A percentile compares a stretch with the other conserved stretches of the same genome.
Evolutionary conservation across 1,284 basidiomycete genomes (phyloP).

Genomic region (Ganoderma meredithae): DNA sequence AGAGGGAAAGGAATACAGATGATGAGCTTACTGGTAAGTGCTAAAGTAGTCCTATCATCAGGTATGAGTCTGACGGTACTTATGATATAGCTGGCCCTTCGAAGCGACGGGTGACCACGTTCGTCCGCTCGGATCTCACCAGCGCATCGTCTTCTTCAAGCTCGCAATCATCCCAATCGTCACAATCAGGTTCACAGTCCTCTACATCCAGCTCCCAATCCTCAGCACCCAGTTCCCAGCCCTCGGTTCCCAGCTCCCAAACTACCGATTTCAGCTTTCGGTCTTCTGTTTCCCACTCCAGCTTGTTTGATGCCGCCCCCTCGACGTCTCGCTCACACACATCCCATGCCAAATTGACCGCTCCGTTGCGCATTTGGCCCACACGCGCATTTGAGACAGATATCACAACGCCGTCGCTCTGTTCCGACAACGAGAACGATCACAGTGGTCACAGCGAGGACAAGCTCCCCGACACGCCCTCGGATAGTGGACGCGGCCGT

Average conservation of each 20-base stretch:
- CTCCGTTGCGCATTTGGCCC: conserved; percentile 36
- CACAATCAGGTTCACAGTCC: conserved; percentile 24
- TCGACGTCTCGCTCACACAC: conserved; percentile 22
- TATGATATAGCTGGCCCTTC: conserved; percentile 23
- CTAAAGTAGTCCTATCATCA: not conserved
- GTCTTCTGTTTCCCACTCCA: conserved; percentile 18
- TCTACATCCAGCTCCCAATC: conserved; percentile 22
- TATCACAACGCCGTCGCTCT: conserved; percentile 67
- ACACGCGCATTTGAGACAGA: conserved; percentile 40
- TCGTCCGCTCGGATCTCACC: conserved; percentile 20
- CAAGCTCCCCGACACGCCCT: conserved; percentile 40
- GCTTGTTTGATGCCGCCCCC: conserved; percentile 15
- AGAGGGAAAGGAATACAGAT: conserved; percentile 31
- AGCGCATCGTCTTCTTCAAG: conserved; percentile 20
- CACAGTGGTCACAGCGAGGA: conserved; percentile 47
- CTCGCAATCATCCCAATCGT: conserved; percentile 20
- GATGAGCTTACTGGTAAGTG: conserved; percentile 28
- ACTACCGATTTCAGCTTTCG: conserved; percentile 12
- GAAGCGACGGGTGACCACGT: conserved; percentile 26
- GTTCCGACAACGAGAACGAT: conserved; percentile 63
- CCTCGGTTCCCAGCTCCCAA: conserved; percentile 15
- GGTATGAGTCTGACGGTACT: not conserved
- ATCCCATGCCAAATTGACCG: conserved; percentile 6
- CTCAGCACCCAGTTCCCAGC: conserved; percentile 16
- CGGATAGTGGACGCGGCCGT: conserved; percentile 23